phyloP scores from a whole-genome alignment of 768 basidiomycete species.

The Dacryopinax primogenitus region DNA sequence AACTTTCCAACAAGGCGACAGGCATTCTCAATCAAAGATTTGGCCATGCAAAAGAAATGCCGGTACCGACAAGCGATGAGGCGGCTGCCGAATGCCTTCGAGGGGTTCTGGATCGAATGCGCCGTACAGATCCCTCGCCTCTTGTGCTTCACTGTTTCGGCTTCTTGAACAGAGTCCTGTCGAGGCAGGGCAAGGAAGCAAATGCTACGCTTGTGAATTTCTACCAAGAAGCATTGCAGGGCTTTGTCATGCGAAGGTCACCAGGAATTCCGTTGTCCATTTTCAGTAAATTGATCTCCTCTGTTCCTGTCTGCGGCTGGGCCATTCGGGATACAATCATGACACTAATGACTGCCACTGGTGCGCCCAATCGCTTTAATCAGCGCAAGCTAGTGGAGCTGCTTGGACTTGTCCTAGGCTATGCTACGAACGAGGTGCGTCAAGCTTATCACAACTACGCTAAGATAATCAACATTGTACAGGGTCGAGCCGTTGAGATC shows the following conservation, averaged over 20 bases:
- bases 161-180: background rate
- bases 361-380: background rate
- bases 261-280: background rate
- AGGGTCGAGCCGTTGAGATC: background rate
- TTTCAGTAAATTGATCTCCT: background rate
- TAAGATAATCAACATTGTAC: background rate
- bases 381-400: background rate
- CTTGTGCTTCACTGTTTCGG: background rate
- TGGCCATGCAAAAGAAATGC: conserved; percentile 58
- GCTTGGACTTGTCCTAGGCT: background rate
- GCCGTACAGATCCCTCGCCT: background rate
- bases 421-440: background rate
- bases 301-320: background rate
- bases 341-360: background rate
- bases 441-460: background rate
- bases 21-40: conserved; percentile 65
- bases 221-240: background rate
- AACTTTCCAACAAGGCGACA: conserved; percentile 77
- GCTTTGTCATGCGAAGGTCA: background rate
- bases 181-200: background rate
- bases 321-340: background rate
- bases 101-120: conserved; percentile 43
- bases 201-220: background rate
- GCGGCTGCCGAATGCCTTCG: conserved; percentile 38
- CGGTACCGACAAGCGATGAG: conserved; percentile 36